Conservation (phyloP, 805 yeast species). For the Candida nemodendra region DNA sequence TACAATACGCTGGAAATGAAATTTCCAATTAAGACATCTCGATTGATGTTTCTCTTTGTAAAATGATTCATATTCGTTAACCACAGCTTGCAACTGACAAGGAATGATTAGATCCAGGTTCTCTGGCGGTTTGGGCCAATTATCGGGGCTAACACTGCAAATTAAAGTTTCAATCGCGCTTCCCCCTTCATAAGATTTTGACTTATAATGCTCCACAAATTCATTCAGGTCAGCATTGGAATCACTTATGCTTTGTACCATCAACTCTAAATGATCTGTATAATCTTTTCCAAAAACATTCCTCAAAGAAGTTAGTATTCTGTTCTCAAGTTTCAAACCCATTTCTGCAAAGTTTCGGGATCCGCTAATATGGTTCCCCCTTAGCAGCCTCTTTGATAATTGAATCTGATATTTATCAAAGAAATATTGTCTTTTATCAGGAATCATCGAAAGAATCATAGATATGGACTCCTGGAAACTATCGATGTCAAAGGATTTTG, state of each 20-base stretch:
- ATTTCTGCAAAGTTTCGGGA: constrained; percentile 2
- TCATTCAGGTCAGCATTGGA: constrained; percentile 12
- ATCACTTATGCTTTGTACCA: constrained; percentile 15
- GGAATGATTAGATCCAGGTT: constrained; percentile 19
- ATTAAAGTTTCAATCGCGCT: constrained; percentile 7
- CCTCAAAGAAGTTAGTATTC: constrained; percentile 6
- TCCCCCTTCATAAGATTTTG: not conserved
- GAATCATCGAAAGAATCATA: constrained; percentile 15
- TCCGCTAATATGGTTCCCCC: constrained; percentile 10
- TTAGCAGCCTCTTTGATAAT: constrained; percentile 19
- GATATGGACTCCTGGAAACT: constrained; percentile 1
- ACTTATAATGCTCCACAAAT: constrained; percentile 2
- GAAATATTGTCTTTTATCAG: constrained; percentile 19
- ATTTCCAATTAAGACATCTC: constrained; percentile 40
- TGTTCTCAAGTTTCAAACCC: constrained; percentile 12
- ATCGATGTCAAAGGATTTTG: not conserved
- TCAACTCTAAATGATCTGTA: constrained; percentile 16
- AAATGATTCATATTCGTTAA: constrained; percentile 12
- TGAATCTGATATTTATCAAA: constrained; percentile 24
- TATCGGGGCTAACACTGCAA: constrained; percentile 14
- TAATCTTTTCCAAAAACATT: constrained; percentile 17
- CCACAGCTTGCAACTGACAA: constrained; percentile 6
- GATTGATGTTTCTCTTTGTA: constrained; percentile 8
- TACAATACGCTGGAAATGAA: constrained; percentile 40
- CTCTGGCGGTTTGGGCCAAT: constrained; percentile 25